These are phyloP conservation scores for Coffea canephora DNA, from an alignment of 257 asterid genomes.

Conservation along the genomic window DNA sequence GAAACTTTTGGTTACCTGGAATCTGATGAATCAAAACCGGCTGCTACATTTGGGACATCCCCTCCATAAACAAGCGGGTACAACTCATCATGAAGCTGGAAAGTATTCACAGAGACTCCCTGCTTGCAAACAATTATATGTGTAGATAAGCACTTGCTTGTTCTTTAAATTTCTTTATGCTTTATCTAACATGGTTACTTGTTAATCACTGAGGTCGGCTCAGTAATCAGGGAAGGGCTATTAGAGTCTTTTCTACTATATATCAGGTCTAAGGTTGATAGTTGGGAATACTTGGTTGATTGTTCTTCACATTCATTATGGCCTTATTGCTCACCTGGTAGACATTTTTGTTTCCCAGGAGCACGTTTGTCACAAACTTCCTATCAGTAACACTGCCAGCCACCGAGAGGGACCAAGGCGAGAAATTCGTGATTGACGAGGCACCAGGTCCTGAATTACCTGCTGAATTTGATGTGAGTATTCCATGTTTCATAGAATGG, in stretches of 20 bases:
- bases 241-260: too few species aligned
- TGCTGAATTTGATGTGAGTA: constrained; percentile 56
- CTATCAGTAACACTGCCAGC: constrained; percentile 68
- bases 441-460: constrained; percentile 62
- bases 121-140: constrained; percentile 9
- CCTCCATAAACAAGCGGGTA: constrained; percentile 75
- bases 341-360: constrained; percentile 51
- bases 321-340: constrained; percentile 14
- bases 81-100: constrained; percentile 38
- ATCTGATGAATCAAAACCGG: constrained; percentile 24
- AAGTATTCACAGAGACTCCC: constrained; percentile 61
- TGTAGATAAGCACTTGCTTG: neutral
- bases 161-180: neutral
- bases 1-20: constrained; percentile 34
- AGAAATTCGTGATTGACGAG: constrained; percentile 34
- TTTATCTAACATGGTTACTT: too few species aligned
- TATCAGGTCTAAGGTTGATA: too few species aligned
- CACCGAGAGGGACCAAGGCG: constrained; percentile 68
- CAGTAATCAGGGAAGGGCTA: too few species aligned
- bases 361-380: constrained; percentile 47
- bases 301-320: too few species aligned
- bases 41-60: constrained; percentile 51
- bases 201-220: too few species aligned
- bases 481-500: constrained; percentile 66
- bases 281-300: too few species aligned